Base-by-base conservation (phyloP, 2,329 filamentous ascomycete species). In the Teratosphaeria zuluensis region DNA sequence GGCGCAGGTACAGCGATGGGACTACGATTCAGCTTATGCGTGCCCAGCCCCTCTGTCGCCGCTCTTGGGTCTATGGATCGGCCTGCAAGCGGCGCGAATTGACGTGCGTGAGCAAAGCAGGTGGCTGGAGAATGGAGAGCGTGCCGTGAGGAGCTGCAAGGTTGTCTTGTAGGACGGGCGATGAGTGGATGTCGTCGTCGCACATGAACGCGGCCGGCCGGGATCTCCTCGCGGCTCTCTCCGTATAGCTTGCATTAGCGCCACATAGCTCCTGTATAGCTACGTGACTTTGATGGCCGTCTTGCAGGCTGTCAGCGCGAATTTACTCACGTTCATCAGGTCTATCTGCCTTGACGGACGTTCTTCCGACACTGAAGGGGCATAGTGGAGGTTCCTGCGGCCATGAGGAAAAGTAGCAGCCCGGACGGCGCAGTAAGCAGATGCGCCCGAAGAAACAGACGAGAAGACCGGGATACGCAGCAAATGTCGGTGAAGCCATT, bases 1-100 rank as follows among this genome's bases (percentile, higher is more conserved):
- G 31, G 54, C 53, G 57, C 52, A 58, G 57, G 53, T 58, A 55
- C 57, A 38, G 56, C 21, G 11, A 24, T 42, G 11, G 35, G 35
- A 42, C 35, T 35, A 35, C 28, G 28, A 30, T 54, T 54, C 30
- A 33, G 9, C 52, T 33, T 33, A 55, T 7, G 53, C 33, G 19
- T 48, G 42, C 31, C 53, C 33, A 55, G 33, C 53, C 53, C 53
- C 53, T 33, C 53, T 32, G 14, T 54, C 53, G 53, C 30, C 53
- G 53, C 53, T 24, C 42, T 19, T 48, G n/a, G 42, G 42, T 46
- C 42, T 48, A 21, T 24, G 42, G 42, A 48, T 48, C 42, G 42
- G 42, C 42, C 42, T 48, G 16, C 9, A 14, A 6, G 42, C 42
- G 42, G 42, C 42, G 42, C 42, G 16, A 21, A 19, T 55, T 6